Conservation (phyloP, 2,329 filamentous ascomycete genomes). For the Curvularia eragrostidis region DNA sequence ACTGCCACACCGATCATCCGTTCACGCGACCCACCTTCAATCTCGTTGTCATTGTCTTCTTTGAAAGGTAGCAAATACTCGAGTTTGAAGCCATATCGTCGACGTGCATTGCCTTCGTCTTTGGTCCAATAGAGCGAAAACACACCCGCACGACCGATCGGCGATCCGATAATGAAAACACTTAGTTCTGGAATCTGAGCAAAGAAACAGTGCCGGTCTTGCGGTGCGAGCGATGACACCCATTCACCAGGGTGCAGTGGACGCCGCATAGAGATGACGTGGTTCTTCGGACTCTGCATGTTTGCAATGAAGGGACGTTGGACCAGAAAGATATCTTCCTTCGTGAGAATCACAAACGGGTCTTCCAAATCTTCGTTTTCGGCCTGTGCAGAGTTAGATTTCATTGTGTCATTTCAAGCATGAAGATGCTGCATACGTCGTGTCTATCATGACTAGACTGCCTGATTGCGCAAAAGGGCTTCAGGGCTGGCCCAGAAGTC, state of each 20-base stretch:
- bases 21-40: conserved; percentile 14
- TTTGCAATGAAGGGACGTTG: conserved; percentile 42
- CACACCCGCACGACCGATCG: conserved; percentile 70
- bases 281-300: conserved; percentile 5
- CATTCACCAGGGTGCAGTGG: conserved; percentile 30
- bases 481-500: background rate
- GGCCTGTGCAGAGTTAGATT: background rate
- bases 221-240: conserved; percentile 20
- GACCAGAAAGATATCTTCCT: conserved; percentile 53
- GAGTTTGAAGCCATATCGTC: conserved; percentile 58
- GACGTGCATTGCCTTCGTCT: conserved; percentile 46
- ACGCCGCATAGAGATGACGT: conserved; percentile 48
- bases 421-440: background rate
- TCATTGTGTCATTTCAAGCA: background rate
- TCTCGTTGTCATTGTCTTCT: conserved; percentile 6
- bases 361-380: background rate
- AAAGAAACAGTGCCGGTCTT: conserved; percentile 66
- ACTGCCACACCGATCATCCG: conserved; percentile 72
- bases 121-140: conserved; percentile 61
- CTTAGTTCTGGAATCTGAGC: conserved; percentile 71
- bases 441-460: background rate
- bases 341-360: conserved; percentile 53
- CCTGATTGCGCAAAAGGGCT: background rate
- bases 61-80: conserved; percentile 62
- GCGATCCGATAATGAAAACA: conserved; percentile 71